These are phyloP conservation scores for Fusarium lyarnte DNA, from an alignment of 2,329 filamentous ascomycete species.

Conservation along the genomic window DNA sequence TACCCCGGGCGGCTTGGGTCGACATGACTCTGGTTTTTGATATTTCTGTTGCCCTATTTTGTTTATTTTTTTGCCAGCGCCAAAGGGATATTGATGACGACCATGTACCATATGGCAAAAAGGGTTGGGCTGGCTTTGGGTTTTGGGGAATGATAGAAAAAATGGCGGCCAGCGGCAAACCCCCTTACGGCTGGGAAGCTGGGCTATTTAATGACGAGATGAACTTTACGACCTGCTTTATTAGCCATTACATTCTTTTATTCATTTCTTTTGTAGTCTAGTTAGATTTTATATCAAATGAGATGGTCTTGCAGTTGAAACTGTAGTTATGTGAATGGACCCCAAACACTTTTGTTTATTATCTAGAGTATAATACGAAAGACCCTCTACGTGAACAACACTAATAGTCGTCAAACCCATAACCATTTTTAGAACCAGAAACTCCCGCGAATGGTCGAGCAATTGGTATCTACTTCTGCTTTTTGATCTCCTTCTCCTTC, in stretches of 20 bases:
- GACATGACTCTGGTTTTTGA: slow-evolving; percentile 11
- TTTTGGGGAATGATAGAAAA: slow-evolving; percentile 41
- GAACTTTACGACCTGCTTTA: slow-evolving; percentile 43
- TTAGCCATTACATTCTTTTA: slow-evolving; percentile 11
- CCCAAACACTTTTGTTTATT: slow-evolving; percentile 22
- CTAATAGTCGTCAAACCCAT: slow-evolving; percentile 19
- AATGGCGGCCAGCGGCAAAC: slow-evolving; percentile 34
- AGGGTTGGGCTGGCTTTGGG: slow-evolving; percentile 19
- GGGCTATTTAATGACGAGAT: slow-evolving; percentile 43
- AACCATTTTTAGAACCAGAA: slow-evolving; percentile 32
- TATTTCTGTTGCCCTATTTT: background rate
- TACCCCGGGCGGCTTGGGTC: slow-evolving; percentile 27
- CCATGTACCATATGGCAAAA: slow-evolving; percentile 40
- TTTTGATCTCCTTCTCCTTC: slow-evolving; percentile 44
- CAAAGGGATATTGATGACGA: slow-evolving; percentile 30
- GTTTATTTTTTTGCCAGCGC: slow-evolving; percentile 27
- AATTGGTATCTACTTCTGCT: slow-evolving; percentile 37
- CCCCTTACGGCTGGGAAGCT: slow-evolving; percentile 25
- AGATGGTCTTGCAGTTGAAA: background rate
- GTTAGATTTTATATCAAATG: slow-evolving; percentile 22
- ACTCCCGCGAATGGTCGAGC: slow-evolving; percentile 23
- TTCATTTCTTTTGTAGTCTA: slow-evolving; percentile 9
- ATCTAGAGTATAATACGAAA: slow-evolving; percentile 25
- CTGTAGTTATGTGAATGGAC: background rate
- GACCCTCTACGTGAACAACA: slow-evolving; percentile 23